Evolutionary conservation across 495 filamentous ascomycete species (phyloP), one percentile per base, ranked within the genome.

Genomic region (Daldinia bambusicola): DNA sequence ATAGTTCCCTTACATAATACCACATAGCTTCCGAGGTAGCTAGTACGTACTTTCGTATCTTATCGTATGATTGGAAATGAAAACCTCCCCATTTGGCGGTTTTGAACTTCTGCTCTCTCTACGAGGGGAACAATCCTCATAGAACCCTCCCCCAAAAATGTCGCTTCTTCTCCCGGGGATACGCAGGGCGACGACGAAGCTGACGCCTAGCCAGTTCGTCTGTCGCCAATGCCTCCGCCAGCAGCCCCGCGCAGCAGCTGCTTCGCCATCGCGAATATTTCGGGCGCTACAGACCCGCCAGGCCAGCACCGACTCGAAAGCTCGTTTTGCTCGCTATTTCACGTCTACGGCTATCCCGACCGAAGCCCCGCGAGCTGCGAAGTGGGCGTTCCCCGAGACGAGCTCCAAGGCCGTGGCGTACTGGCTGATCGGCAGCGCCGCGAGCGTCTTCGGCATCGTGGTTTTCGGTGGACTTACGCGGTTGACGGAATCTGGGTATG

Each of bases 371-470:
- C 59, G 67, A 13, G 50, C 40, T 0, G 45, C 65, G 34, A 75
- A 71, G 74, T 70, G 71, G 53, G 60, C 71, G 1, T 97, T 93
- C 74, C 94, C 94, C 6, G 84, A 91, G 63, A 87, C 86, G 12
- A 92, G 85, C 76, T 83, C 87, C 67, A 94, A 91, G 78, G 67
- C 79, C 4, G 94, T 97, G 51, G 95, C 89, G 55, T 97, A 95
- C 83, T 99, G 93, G 93, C 85, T 99, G 16, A 80, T 99, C 56
- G 95, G 89, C 61, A 97, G 94, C 72, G 94, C 95, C 0, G 92
- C 86, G 20, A 92, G 91, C 77, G 94, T 98, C 30, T 98, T 99
- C 80, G 95, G 95, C 66, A 94, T 99, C 73, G 96, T 98, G 18
- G 87, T 99, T 8, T 97, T 97, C 77, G 95, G 95, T 37, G 95